These are phyloP conservation scores for Cenchrus purpureus DNA, from an alignment of 176 grass and related monocot genomes.

Conservation along the genomic window DNA sequence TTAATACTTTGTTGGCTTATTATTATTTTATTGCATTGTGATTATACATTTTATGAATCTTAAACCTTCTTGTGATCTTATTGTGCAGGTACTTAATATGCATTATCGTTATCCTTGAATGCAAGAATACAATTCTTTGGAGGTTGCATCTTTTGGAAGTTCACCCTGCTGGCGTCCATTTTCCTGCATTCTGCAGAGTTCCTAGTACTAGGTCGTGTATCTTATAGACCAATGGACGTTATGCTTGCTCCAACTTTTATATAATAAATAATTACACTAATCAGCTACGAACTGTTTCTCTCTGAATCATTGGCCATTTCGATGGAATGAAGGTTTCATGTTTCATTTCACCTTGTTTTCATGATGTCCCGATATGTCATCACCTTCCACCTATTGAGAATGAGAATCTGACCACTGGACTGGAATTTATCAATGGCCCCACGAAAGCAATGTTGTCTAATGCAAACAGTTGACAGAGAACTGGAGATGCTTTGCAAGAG, in stretches of 20 bases:
- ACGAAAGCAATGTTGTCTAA: no score
- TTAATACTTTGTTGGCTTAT: neutral
- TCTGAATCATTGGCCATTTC: neutral
- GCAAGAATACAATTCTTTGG: conserved; percentile 24
- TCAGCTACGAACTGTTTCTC: neutral
- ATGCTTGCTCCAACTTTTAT: neutral
- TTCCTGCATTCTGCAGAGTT: conserved; percentile 12
- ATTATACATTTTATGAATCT: neutral
- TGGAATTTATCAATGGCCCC: no score
- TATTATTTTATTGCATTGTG: neutral
- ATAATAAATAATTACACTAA: conserved; percentile 27
- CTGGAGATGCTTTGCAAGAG: neutral
- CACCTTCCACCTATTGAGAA: no score
- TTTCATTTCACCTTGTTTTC: neutral
- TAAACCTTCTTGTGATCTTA: neutral
- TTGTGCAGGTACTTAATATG: conserved; percentile 45
- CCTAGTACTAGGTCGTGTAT: conserved; percentile 8
- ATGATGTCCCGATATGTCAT: neutral
- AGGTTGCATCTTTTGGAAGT: conserved; percentile 28
- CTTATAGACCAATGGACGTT: neutral
- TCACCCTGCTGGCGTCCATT: neutral
- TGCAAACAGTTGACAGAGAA: neutral
- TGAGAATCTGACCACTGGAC: no score
- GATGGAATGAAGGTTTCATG: neutral
- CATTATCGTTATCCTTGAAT: neutral